These are phyloP conservation scores for Lolium rigidum DNA, from an alignment of 176 grass and related monocot genomes.

Conservation along the genomic window DNA sequence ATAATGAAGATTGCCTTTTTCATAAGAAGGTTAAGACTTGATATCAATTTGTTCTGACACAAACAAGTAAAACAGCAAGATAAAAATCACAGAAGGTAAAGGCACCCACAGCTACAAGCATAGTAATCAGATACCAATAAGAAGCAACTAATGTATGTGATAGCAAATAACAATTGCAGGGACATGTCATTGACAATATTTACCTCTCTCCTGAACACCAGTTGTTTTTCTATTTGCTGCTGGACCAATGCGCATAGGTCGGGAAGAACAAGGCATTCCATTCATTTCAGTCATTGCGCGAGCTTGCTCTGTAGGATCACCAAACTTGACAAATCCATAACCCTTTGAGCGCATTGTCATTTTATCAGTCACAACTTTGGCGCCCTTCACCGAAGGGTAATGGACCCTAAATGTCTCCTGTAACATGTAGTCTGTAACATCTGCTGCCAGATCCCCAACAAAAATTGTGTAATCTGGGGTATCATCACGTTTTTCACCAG, in stretches of 20 bases:
- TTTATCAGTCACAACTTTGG: constrained; percentile 96
- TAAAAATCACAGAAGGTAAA: constrained; percentile 32
- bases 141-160: not conserved
- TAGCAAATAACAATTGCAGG: not conserved
- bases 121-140: constrained; percentile 20
- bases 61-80: constrained; percentile 36
- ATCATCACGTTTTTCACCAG: constrained; percentile 94
- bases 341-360: constrained; percentile 90
- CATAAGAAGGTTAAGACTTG: constrained; percentile 43
- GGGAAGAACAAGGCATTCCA: constrained; percentile 86
- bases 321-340: constrained; percentile 96
- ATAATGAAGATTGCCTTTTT: constrained; percentile 42
- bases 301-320: constrained; percentile 82
- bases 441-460: constrained; percentile 90
- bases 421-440: constrained; percentile 93
- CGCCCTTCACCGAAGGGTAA: constrained; percentile 91
- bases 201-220: constrained; percentile 85
- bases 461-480: constrained; percentile 87
- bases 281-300: constrained; percentile 99
- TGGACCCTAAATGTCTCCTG: constrained; percentile 89
- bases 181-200: constrained; percentile 1
- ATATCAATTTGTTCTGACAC: constrained; percentile 47
- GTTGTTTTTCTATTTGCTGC: constrained; percentile 82
- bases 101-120: constrained; percentile 4
- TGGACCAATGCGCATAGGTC: constrained; percentile 90